Base-by-base conservation (phyloP, 2,329 filamentous ascomycete species). In the Alternaria ventricosa region DNA sequence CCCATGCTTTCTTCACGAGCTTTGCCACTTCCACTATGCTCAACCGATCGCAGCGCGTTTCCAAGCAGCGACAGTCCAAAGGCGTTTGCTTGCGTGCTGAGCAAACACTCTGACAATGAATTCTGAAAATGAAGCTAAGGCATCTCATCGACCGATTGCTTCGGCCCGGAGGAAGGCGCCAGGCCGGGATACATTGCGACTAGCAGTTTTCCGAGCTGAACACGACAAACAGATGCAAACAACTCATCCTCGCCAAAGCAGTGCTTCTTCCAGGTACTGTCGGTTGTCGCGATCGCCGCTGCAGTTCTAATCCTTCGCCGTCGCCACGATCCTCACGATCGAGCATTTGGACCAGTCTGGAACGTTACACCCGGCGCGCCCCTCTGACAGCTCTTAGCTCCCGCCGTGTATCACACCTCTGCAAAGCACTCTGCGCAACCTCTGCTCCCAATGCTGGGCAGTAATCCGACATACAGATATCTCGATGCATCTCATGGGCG, bases 401-500 rank as follows among this genome's bases (percentile, higher is more conserved):
- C 47, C 43, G 55, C 47, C 18, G 12, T 23, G 33, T 41, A 23
- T 23, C 18, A 44, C 41, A 45, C 43, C 55, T 27, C 45, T 49
- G 55, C 60, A 46, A 15, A 53, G 33, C n/a, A 27, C 51, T 10
- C 25, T 27, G 28, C 47, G 57, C 28, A 10, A n/a, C 49, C 44
- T 30, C n/a, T 59, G 36, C 46, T 41, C 25, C 54, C 55, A 28
- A 59, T 65, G 60, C 55, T 28, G 36, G 28, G 28, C 18, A 36
- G 27, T 41, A 44, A 36, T n/a, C 10, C 43, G 23, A 20, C n/a
- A 43, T 45, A 23, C 51, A 45, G 30, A 47, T 11, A 22, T 22
- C 25, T 59, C 64, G 25, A 73, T 73, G 70, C 55, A 57, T 58
- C 41, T 54, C 25, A 45, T 23, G 33, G 54, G 54, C 53, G 41